Evolutionary conservation across 345 rosid genomes (phyloP), one percentile per base, ranked within the genome.

Genomic region (Brassica carinata): DNA sequence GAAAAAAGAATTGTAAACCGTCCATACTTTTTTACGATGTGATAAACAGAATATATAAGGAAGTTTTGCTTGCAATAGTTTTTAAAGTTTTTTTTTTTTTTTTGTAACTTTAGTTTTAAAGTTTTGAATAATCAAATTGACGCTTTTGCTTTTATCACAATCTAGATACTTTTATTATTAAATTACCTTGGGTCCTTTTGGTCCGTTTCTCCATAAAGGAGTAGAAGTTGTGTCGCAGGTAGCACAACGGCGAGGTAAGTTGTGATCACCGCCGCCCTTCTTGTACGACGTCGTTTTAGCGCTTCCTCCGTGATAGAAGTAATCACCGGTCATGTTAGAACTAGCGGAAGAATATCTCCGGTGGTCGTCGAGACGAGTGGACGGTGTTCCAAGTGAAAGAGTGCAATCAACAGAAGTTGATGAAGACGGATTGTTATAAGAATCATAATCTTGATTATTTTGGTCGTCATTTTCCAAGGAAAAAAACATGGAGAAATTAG

Each of bases 201-300:
- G 94, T 9, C 94, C 94, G 40, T 93, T 93, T 78, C 98, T 84
- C 98, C 98, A 93, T 15, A 93, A 88, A 29, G 98, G 98, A 27
- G 98, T 93, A 19, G 96, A 88, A 33, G 96, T 93, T 9, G 98
- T 93, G 85, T 91, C 98, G 27, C 98, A 93, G 82, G 91, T 93
- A 75, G 98, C 94, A 18, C 98, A 93, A 2, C 98, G 93, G 80
- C 98, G 98, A 80, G 90, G 87, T 48, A 93, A 74, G 72, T 85
- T 89, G 1, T 88, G 85, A 74, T 90, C 85, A 7, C 83, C 82
- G 8, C 87, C 80, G 72, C 78, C 36, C 82, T 88, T 77, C 69
- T 74, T 78, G 74, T 67, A 84, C 57, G 91, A 78, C 3, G 88
- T 43, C 4, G 81, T 76, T 85, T 81, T 83, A 34, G 81, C 81